A percentile compares a stretch with the other conserved stretches of the same genome.
phyloP scores from a whole-genome alignment of 163 green algal species.

The Trebouxia gelatinosa region DNA sequence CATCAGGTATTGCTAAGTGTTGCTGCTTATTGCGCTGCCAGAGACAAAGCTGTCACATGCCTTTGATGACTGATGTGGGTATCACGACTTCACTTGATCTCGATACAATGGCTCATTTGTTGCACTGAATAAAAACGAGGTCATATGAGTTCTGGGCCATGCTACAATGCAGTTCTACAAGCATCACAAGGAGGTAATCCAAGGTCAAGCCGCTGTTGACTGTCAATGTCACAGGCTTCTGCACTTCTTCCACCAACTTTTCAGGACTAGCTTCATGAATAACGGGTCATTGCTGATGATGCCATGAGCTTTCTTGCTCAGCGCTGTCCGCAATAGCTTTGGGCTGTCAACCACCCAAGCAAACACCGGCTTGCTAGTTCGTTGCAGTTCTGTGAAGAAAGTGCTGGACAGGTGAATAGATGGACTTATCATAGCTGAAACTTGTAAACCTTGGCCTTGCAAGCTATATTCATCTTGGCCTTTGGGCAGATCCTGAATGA shows the following conservation, averaged over 20 bases:
- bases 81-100: too few relatives aligned
- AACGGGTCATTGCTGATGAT: slow-evolving; percentile 38
- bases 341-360: slow-evolving; percentile 38
- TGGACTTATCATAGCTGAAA: slow-evolving; percentile 34
- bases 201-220: too few relatives aligned
- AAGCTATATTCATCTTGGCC: background rate
- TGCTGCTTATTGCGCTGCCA: too few relatives aligned
- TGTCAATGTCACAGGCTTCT: background rate
- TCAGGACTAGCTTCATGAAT: slow-evolving; percentile 4
- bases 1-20: too few relatives aligned
- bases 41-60: too few relatives aligned
- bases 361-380: slow-evolving; percentile 34
- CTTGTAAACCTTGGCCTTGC: background rate
- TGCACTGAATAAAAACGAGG: too few relatives aligned
- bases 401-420: slow-evolving; percentile 29
- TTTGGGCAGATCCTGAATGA: background rate
- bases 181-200: too few relatives aligned
- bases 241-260: slow-evolving; percentile 18
- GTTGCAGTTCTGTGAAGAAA: slow-evolving; percentile 14
- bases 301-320: slow-evolving; percentile 27
- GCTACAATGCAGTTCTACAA: too few relatives aligned
- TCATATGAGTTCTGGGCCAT: too few relatives aligned
- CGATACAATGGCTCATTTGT: too few relatives aligned
- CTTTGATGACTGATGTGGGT: too few relatives aligned
- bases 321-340: slow-evolving; percentile 25